These are phyloP conservation scores for Saccharomycopsis crataegensis DNA, from an alignment of 1,139 yeast genomes.

Conservation along the genomic window DNA sequence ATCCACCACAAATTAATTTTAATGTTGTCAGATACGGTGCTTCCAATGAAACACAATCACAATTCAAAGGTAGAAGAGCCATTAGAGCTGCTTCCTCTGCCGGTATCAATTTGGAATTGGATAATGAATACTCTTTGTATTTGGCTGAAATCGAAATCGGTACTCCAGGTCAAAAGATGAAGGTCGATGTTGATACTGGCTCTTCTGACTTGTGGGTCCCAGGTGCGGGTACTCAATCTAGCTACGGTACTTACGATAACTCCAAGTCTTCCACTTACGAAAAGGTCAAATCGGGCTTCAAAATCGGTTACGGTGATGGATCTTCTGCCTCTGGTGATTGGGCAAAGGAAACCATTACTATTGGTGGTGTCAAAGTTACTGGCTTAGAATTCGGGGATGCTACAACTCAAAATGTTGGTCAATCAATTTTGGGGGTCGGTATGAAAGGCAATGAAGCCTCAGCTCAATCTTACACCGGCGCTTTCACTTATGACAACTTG, in stretches of 20 bases:
- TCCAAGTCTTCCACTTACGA: too few species aligned
- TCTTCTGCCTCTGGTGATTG: slow-evolving; percentile 21
- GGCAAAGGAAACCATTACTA: slow-evolving; percentile 31
- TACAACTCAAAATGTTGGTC: slow-evolving; percentile 33
- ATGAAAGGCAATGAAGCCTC: slow-evolving; percentile 31
- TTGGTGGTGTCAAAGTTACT: slow-evolving; percentile 35
- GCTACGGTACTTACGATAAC: too few species aligned
- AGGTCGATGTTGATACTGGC: too few species aligned
- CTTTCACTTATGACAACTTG: slow-evolving; percentile 31
- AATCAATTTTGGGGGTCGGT: slow-evolving; percentile 51
- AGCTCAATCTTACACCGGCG: neutral
- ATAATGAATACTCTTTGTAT: slow-evolving; percentile 30
- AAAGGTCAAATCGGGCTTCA: too few species aligned
- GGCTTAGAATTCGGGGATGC: slow-evolving; percentile 44
- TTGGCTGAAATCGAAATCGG: slow-evolving; percentile 36
- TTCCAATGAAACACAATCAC: too few species aligned
- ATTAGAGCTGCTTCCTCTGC: slow-evolving; percentile 3
- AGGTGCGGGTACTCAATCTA: too few species aligned
- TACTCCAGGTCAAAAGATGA: too few species aligned
- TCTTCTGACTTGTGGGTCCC: too few species aligned
- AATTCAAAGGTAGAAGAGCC: slow-evolving; percentile 1
- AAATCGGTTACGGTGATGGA: too few species aligned
- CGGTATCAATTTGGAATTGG: slow-evolving; percentile 18
- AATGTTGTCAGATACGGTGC: slow-evolving; percentile 4
- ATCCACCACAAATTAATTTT: slow-evolving; percentile 2